A percentile compares a stretch with the other conserved stretches of the same genome.
Conservation (phyloP, 805 yeast species). For the Pichia californica region DNA sequence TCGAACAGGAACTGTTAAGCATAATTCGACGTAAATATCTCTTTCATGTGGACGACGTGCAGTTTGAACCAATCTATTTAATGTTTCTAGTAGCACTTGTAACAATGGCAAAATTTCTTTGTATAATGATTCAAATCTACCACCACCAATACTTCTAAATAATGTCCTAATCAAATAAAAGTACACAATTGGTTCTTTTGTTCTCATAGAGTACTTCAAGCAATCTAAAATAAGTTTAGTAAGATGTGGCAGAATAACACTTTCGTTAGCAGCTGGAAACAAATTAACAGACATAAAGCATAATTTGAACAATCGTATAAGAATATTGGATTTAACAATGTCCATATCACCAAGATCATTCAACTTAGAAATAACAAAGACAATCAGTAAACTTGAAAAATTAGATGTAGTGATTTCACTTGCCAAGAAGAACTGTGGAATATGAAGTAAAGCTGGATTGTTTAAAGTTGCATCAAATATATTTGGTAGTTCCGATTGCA, state of each 20-base stretch:
- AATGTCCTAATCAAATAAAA: slow-evolving; percentile 82
- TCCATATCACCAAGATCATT: slow-evolving; percentile 78
- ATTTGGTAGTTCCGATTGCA: slow-evolving; percentile 70
- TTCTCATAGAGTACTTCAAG: slow-evolving; percentile 68
- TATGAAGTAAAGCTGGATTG: slow-evolving; percentile 80
- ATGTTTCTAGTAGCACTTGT: slow-evolving; percentile 78
- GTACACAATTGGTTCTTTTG: slow-evolving; percentile 87
- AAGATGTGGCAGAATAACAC: slow-evolving; percentile 81
- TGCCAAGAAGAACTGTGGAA: slow-evolving; percentile 91
- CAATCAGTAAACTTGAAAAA: slow-evolving; percentile 76
- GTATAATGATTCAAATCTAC: slow-evolving; percentile 87
- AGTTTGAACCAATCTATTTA: slow-evolving; percentile 74
- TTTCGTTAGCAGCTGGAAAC: slow-evolving; percentile 82
- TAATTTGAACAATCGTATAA: slow-evolving; percentile 80
- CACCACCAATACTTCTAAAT: slow-evolving; percentile 94
- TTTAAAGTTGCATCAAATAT: slow-evolving; percentile 72
- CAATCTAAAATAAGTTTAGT: slow-evolving; percentile 77
- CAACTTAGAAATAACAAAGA: slow-evolving; percentile 67
- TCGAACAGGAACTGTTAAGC: slow-evolving; percentile 93
- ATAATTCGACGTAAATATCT: slow-evolving; percentile 89
- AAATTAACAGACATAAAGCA: slow-evolving; percentile 94
- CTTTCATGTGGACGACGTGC: slow-evolving; percentile 87
- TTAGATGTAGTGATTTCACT: slow-evolving; percentile 92
- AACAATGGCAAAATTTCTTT: slow-evolving; percentile 88
- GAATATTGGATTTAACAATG: slow-evolving; percentile 66